These are phyloP conservation scores for Thalassiosira exigua DNA, from an alignment of 352 stramenopile genomes.

Conservation along the genomic window DNA sequence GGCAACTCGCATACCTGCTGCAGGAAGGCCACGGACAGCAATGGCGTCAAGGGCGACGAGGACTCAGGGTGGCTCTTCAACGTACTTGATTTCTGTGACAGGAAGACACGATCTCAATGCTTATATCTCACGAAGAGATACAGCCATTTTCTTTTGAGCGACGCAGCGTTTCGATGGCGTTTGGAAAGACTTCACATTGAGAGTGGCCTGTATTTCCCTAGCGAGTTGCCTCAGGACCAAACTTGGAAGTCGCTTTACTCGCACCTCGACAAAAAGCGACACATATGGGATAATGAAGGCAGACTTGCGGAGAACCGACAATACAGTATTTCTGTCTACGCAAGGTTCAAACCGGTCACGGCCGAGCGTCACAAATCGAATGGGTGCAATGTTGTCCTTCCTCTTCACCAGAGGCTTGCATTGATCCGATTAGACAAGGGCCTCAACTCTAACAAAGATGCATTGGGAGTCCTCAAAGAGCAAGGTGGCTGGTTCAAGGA, in stretches of 20 bases:
- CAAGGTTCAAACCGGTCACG: constrained; percentile 32
- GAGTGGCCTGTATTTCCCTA: constrained; percentile 38
- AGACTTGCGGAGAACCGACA: not conserved
- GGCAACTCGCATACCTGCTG: not conserved
- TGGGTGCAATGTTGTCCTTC: constrained; percentile 43
- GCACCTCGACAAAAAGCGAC: constrained; percentile 27
- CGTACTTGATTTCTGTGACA: constrained; percentile 32
- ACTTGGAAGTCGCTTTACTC: constrained; percentile 30
- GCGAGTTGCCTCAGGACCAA: constrained; percentile 1
- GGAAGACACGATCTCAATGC: constrained; percentile 7
- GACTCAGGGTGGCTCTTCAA: constrained; percentile 41
- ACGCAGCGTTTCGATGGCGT: constrained; percentile 42
- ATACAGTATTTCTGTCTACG: constrained; percentile 43
- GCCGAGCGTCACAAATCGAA: constrained; percentile 10
- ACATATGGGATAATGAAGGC: constrained; percentile 23
- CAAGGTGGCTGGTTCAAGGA: constrained; percentile 49
- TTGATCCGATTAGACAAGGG: constrained; percentile 56
- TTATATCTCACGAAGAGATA: constrained; percentile 30
- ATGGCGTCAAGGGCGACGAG: not conserved
- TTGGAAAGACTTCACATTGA: constrained; percentile 39
- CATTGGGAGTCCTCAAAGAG: constrained; percentile 53
- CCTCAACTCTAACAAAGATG: constrained; percentile 52
- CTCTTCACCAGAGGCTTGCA: constrained; percentile 65
- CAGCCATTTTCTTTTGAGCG: constrained; percentile 29
- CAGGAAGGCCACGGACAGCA: not conserved